Conservation (phyloP, 2,329 filamentous ascomycete genomes). For the Phaeomoniella chlamydospora region DNA sequence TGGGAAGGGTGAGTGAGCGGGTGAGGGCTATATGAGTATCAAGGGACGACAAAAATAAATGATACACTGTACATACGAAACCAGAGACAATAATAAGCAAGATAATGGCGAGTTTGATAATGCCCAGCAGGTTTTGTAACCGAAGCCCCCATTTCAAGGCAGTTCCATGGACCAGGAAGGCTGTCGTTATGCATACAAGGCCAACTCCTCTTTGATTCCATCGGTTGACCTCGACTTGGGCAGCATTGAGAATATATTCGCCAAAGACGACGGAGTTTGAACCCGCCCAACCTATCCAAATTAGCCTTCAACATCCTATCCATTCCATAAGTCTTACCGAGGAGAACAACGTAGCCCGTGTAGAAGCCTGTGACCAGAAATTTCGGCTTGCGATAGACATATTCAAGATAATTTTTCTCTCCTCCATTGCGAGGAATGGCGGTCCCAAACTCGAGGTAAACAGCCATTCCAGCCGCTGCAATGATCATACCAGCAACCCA, state of each 20-base stretch:
- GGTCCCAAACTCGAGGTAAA: conserved; percentile 53
- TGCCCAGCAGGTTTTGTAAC: conserved; percentile 11
- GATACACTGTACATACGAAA: too few species aligned
- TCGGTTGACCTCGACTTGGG: conserved; percentile 36
- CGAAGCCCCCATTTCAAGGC: conserved; percentile 25
- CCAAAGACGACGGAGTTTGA: conserved; percentile 58
- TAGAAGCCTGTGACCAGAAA: conserved; percentile 51
- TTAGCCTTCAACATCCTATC: too few species aligned
- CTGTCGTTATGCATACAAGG: conserved; percentile 36
- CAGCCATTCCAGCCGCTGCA: conserved; percentile 44
- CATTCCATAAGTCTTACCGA: too few species aligned
- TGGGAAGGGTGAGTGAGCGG: too few species aligned
- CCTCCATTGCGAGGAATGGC: conserved; percentile 58
- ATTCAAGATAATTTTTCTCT: conserved; percentile 57
- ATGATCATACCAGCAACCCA: conserved; percentile 51
- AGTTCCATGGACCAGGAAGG: conserved; percentile 43
- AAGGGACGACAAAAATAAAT: too few species aligned
- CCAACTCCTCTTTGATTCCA: too few species aligned
- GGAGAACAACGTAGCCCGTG: conserved; percentile 46
- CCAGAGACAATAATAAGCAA: conserved; percentile 43
- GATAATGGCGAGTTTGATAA: conserved; percentile 10
- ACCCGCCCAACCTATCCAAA: conserved; percentile 55
- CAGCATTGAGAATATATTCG: conserved; percentile 48
- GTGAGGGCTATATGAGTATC: too few species aligned
- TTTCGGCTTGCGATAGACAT: conserved; percentile 47